These are phyloP conservation scores for Termitomyces sp. DNA, from an alignment of 768 basidiomycete genomes.

Conservation along the genomic window DNA sequence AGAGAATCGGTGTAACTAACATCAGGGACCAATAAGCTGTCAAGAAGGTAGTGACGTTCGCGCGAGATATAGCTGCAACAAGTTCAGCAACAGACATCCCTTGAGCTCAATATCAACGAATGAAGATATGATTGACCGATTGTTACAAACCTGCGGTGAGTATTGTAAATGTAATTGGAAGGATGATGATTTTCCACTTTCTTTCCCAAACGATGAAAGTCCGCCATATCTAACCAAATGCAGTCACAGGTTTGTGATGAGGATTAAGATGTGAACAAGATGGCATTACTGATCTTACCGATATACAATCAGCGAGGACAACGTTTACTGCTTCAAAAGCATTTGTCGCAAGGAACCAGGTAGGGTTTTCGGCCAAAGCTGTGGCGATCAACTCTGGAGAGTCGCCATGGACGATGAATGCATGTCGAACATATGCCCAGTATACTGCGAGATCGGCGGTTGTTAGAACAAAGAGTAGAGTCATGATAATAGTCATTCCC, in stretches of 20 bases:
- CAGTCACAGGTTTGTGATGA: not conserved
- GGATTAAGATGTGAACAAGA: not conserved
- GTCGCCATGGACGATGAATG: constrained; percentile 1
- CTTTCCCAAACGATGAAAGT: not conserved
- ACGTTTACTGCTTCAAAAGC: not conserved
- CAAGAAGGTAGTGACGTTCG: not conserved
- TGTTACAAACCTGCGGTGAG: not conserved
- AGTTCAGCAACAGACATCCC: not conserved
- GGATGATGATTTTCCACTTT: not conserved
- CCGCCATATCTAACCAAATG: not conserved
- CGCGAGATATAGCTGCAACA: not conserved
- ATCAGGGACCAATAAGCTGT: constrained; percentile 2
- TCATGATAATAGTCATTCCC: not conserved
- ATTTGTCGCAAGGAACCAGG: not conserved
- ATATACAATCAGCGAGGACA: not conserved
- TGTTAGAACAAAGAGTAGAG: not conserved
- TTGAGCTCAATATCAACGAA: not conserved
- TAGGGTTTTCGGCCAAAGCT: not conserved
- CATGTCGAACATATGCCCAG: constrained; percentile 3
- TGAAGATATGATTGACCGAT: not conserved
- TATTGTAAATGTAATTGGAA: not conserved
- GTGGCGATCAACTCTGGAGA: not conserved
- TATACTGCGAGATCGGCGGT: constrained; percentile 1
- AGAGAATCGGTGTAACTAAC: constrained; percentile 7
- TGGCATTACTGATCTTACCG: not conserved